Base-by-base conservation (phyloP, 176 grass and related monocot species). In the Oryza rufipogon region DNA sequence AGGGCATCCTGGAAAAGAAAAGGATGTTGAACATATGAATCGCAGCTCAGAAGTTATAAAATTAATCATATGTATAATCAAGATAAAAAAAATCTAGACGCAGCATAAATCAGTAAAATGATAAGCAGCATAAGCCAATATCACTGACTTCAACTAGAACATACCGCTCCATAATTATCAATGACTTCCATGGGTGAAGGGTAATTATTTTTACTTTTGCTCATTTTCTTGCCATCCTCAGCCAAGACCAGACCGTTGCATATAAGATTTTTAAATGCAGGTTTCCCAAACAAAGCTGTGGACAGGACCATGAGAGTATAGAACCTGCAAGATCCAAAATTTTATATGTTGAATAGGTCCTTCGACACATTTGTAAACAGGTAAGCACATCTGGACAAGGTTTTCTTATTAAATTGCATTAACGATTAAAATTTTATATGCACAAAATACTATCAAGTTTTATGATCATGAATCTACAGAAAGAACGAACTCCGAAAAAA, bases 221-320 rank as follows among this genome's bases (percentile, higher is more conserved):
- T 99, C 96, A 99, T 99, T 94, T 99, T 99, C 89, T 96, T 99
- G 26, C 96, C 96, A 89, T 99, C 93, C 82, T 99, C 91, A 73
- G 93, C 96, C 74, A 99, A 92, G 30, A 99, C 96, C 82, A 96
- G 91, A 78, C 96, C 93, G 79, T 99, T 99, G 77, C 96, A 99
- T 80, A 99, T 88, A 42, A 99, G 93, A 90, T 36, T 99, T 99
- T 91, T 93, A 94, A 99, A 99, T 81, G 96, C 91, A 87, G 96
- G 96, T 85, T 94, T 41, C 39, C 91, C 96, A 90, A 99, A 99
- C 52, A 99, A 84, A 41, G 96, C 96, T 6, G 96, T 99, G 51
- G 96, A 99, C 13, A 99, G 76, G 13, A 96, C 96, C 96, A 99
- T 99, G 68, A 99, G 75, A 68, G 96, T 99, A 86, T 99, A 99